phyloP scores from a whole-genome alignment of 345 rosid species.

The Passiflora organensis region DNA sequence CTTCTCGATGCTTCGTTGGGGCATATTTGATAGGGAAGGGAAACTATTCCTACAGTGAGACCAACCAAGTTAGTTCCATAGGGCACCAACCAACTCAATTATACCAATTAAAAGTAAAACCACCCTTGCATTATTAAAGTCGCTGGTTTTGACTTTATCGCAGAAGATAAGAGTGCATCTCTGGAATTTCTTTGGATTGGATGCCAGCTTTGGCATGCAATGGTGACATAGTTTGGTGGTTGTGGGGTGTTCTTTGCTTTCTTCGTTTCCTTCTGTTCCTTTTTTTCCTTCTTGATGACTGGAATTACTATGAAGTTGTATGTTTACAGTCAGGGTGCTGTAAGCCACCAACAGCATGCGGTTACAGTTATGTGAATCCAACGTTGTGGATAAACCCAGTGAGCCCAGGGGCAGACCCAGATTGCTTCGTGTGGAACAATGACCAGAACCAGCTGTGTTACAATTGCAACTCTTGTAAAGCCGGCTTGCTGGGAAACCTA shows the following conservation, averaged over 20 bases:
- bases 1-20: neutral
- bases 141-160: constrained; percentile 20
- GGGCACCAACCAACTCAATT: constrained; percentile 16
- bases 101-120: constrained; percentile 15
- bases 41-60: neutral
- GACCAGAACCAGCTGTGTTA: constrained; percentile 81
- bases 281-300: neutral
- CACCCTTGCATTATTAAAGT: neutral
- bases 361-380: constrained; percentile 73
- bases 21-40: neutral
- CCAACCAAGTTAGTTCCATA: constrained; percentile 13
- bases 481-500: constrained; percentile 74
- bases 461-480: constrained; percentile 80
- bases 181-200: constrained; percentile 16
- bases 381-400: constrained; percentile 71
- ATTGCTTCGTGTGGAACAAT: constrained; percentile 80
- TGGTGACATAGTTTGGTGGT: constrained; percentile 11
- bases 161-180: constrained; percentile 8
- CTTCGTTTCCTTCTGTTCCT: too few relatives aligned
- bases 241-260: too few relatives aligned
- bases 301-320: too few relatives aligned
- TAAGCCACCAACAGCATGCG: constrained; percentile 82
- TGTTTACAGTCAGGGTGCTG: constrained; percentile 78
- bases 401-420: constrained; percentile 68
- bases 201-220: constrained; percentile 25